A percentile compares a stretch with the other conserved stretches of the same genome.
Evolutionary conservation across 768 basidiomycete genomes (phyloP).

Genomic region (Russula abietina): DNA sequence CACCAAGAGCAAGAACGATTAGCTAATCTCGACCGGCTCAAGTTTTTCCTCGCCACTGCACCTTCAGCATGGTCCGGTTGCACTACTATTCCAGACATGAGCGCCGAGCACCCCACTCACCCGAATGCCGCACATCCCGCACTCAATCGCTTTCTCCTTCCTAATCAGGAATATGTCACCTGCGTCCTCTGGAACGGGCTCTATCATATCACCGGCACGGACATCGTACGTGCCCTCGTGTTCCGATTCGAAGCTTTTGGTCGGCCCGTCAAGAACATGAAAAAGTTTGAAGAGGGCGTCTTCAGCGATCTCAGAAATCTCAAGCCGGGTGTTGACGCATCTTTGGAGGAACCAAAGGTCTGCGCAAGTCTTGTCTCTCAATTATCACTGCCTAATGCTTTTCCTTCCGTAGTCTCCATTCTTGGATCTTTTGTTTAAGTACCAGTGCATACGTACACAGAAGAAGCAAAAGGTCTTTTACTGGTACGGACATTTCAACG

Average conservation of each 20-base stretch:
- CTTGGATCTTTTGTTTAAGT: constrained; percentile 90
- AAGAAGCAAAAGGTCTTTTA: constrained; percentile 99
- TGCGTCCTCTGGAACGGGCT: constrained; percentile 90
- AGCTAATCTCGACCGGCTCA: constrained; percentile 74
- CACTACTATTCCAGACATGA: constrained; percentile 29
- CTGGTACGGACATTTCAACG: constrained; percentile 50
- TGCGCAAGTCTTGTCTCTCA: constrained; percentile 3
- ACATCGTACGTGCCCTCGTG: constrained; percentile 91
- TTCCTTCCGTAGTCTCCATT: constrained; percentile 72
- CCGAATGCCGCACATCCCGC: constrained; percentile 61
- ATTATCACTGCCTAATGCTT: constrained; percentile 16
- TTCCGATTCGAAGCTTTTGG: constrained; percentile 93
- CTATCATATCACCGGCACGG: constrained; percentile 94
- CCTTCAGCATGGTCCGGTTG: constrained; percentile 62
- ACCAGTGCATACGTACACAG: constrained; percentile 94
- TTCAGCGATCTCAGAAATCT: constrained; percentile 91
- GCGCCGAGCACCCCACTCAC: constrained; percentile 29
- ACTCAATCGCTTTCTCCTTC: constrained; percentile 82
- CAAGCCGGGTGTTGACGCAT: constrained; percentile 89
- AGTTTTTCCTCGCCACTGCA: constrained; percentile 84
- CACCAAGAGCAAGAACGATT: constrained; percentile 62
- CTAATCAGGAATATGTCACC: constrained; percentile 80
- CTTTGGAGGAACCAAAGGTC: constrained; percentile 94
- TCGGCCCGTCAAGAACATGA: constrained; percentile 84
- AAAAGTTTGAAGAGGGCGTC: constrained; percentile 97